These are phyloP conservation scores for Calvatia gigantea DNA, from an alignment of 768 basidiomycete species.

Conservation along the genomic window DNA sequence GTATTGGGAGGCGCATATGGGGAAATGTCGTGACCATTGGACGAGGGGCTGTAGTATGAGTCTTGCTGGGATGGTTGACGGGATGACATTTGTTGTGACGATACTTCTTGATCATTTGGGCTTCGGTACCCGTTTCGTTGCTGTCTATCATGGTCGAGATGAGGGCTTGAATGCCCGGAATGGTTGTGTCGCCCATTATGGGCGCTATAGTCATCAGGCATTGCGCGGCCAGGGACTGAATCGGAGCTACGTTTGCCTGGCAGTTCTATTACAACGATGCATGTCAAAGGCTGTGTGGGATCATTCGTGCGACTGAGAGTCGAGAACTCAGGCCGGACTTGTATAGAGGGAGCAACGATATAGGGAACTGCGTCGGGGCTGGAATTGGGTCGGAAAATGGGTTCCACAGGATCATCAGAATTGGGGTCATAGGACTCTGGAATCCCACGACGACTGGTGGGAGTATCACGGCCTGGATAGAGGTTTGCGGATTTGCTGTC, in stretches of 20 bases:
- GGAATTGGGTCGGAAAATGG: conserved; percentile 46
- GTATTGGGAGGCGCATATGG: conserved; percentile 24
- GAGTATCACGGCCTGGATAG: conserved; percentile 70
- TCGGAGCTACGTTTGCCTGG: conserved; percentile 63
- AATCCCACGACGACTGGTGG: conserved; percentile 37
- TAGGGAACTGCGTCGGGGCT: conserved; percentile 53
- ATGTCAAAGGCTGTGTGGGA: conserved; percentile 82
- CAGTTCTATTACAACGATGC: conserved; percentile 90
- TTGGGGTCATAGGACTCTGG: conserved; percentile 59
- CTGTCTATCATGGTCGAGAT: conserved; percentile 20
- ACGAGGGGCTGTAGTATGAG: conserved; percentile 27
- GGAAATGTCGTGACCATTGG: conserved; percentile 28
- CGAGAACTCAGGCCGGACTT: conserved; percentile 89
- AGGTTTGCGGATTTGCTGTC: conserved; percentile 50
- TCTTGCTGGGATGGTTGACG: conserved; percentile 24
- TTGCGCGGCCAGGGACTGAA: conserved; percentile 51
- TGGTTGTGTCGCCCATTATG: conserved; percentile 23
- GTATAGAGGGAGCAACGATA: conserved; percentile 89
- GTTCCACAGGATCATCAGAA: conserved; percentile 85
- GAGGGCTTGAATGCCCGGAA: conserved; percentile 44
- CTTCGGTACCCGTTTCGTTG: conserved; percentile 18
- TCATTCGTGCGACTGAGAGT: conserved; percentile 70
- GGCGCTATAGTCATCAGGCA: conserved; percentile 42
- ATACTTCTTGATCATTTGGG: conserved; percentile 4
- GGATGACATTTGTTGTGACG: conserved; percentile 3